Percentiles rank a stretch among this genome's conserved stretches.
Conservation (phyloP, 164 flowering plant species). For the Piper betle region DNA sequence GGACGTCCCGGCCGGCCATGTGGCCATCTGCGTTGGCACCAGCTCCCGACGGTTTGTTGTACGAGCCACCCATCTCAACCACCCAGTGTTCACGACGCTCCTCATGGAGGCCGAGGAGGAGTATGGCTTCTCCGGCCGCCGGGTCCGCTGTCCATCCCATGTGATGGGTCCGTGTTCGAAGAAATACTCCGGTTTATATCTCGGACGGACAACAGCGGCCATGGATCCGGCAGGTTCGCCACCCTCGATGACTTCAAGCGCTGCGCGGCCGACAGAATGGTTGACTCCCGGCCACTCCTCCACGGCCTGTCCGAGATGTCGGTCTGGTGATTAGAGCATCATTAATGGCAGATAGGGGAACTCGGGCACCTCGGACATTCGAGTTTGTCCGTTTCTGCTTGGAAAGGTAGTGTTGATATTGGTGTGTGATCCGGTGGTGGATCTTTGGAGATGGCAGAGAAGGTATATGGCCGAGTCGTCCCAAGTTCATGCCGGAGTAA, state of each 20-base stretch:
- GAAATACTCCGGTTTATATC: slow-evolving; percentile 47
- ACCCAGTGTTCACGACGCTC: slow-evolving; percentile 58
- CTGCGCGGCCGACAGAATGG: slow-evolving; percentile 39
- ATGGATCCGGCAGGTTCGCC: slow-evolving; percentile 23
- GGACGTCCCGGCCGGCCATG: slow-evolving; percentile 70
- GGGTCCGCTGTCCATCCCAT: slow-evolving; percentile 72
- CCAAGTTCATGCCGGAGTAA: slow-evolving; percentile 45
- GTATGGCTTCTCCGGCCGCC: slow-evolving; percentile 47
- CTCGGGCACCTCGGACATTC: background rate
- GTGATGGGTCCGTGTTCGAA: slow-evolving; percentile 72
- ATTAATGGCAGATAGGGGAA: background rate
- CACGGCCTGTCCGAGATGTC: slow-evolving; percentile 20
- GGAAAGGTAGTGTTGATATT: background rate
- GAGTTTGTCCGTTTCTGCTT: no score
- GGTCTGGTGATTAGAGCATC: slow-evolving; percentile 10
- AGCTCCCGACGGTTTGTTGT: slow-evolving; percentile 52
- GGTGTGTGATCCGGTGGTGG: slow-evolving; percentile 11
- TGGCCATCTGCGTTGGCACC: slow-evolving; percentile 69
- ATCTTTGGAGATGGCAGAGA: slow-evolving; percentile 39
- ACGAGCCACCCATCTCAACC: slow-evolving; percentile 69
- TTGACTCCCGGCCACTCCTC: slow-evolving; percentile 52
- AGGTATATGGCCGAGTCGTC: slow-evolving; percentile 47
- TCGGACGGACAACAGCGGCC: slow-evolving; percentile 34
- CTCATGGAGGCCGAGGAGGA: slow-evolving; percentile 69
- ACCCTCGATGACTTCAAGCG: slow-evolving; percentile 42